Evolutionary conservation across 2,329 filamentous ascomycete species (phyloP).

Genomic region (Onygenales sp.): DNA sequence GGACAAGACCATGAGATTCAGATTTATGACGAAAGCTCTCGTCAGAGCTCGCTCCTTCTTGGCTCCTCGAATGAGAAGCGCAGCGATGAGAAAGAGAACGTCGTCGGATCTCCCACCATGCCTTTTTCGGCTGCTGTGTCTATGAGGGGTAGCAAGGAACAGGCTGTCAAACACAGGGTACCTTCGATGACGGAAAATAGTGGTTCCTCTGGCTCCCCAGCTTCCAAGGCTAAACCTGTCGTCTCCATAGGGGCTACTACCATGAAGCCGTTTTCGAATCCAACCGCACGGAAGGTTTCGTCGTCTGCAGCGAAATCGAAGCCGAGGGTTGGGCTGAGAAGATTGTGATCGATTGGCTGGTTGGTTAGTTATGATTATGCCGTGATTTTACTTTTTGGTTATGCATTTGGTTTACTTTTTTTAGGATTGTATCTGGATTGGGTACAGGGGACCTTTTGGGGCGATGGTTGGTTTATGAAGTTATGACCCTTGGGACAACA

Average conservation of each 20-base stretch:
- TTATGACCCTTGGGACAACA: neutral
- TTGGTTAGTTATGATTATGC: neutral
- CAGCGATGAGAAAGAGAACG: neutral
- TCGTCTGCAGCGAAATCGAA: conserved; percentile 19
- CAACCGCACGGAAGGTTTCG: conserved; percentile 16
- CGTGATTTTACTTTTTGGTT: neutral
- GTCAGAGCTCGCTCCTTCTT: neutral
- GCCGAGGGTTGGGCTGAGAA: conserved; percentile 26
- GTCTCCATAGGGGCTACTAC: neutral
- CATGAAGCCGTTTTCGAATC: neutral
- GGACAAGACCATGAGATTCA: neutral
- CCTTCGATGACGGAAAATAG: too few species aligned
- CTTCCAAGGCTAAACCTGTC: too few species aligned
- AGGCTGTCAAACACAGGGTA: too few species aligned
- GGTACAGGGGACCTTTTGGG: neutral
- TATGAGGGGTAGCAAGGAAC: too few species aligned
- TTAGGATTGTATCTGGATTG: neutral
- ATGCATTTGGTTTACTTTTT: neutral
- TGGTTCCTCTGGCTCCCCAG: too few species aligned
- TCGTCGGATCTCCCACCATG: neutral
- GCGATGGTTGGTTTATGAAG: neutral
- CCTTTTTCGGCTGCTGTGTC: neutral
- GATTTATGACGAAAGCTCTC: neutral
- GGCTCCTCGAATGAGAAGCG: neutral
- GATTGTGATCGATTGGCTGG: conserved; percentile 14